phyloP scores from a whole-genome alignment of 306 rosid genomes.

The Trifolium subterraneum region DNA sequence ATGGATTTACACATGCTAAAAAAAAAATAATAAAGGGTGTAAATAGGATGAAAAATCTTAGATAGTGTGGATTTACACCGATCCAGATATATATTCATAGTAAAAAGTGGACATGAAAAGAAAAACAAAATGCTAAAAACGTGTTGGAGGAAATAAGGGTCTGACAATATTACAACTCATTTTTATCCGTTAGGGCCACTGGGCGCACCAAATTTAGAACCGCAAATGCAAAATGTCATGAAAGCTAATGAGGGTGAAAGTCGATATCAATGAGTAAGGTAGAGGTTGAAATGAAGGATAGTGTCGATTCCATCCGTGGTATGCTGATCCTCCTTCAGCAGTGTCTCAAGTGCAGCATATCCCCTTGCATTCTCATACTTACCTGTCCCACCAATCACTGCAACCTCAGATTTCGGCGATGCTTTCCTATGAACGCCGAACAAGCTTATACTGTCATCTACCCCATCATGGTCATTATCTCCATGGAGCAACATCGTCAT shows the following conservation, averaged over 20 bases:
- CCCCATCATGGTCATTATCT: constrained; percentile 41
- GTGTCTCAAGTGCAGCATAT: constrained; percentile 68
- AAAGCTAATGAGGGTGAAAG: neutral
- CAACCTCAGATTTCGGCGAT: constrained; percentile 61
- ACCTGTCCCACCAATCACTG: constrained; percentile 83
- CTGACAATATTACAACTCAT: neutral
- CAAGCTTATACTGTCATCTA: constrained; percentile 70
- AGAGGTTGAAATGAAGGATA: constrained; percentile 63
- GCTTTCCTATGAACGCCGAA: constrained; percentile 84
- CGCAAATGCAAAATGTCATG: neutral
- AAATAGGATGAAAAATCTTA: neutral
- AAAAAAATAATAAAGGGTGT: neutral
- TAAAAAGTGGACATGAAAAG: neutral
- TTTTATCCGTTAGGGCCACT: neutral
- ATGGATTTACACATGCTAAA: neutral
- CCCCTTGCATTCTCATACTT: constrained; percentile 78
- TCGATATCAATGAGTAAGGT: constrained; percentile 50
- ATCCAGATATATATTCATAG: neutral
- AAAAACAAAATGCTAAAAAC: neutral
- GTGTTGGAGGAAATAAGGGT: neutral
- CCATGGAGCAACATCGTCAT: constrained; percentile 52
- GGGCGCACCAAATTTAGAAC: neutral
- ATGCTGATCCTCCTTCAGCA: constrained; percentile 65
- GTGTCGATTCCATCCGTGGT: constrained; percentile 76
- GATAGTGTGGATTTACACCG: neutral